phyloP scores from a whole-genome alignment of 495 filamentous ascomycete genomes.

The Daldinia childiae region DNA sequence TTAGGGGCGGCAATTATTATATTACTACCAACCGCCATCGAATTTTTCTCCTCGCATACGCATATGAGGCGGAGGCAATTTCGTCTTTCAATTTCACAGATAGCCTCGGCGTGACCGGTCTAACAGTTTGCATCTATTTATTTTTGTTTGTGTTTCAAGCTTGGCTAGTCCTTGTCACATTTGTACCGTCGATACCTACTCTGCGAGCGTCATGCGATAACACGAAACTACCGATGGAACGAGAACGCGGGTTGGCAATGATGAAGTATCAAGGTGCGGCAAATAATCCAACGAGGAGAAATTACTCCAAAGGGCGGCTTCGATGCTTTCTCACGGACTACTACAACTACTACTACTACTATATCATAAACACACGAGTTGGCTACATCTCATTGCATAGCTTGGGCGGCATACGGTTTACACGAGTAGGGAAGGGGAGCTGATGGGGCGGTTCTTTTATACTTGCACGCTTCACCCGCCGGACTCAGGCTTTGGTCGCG shows the following conservation, averaged over 20 bases:
- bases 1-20: constrained; percentile 8
- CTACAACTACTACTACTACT: too few relatives aligned
- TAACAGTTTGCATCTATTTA: constrained; percentile 16
- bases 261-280: constrained; percentile 15
- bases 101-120: constrained; percentile 6
- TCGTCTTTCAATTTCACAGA: constrained; percentile 12
- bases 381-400: constrained; percentile 32
- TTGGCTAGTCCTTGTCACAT: background rate
- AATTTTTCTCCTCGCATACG: constrained; percentile 2
- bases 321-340: constrained; percentile 20
- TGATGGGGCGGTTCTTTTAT: constrained; percentile 29
- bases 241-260: constrained; percentile 13
- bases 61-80: constrained; percentile 14
- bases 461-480: constrained; percentile 14
- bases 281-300: constrained; percentile 1
- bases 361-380: constrained; percentile 22
- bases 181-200: constrained; percentile 15
- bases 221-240: background rate
- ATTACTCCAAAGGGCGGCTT: constrained; percentile 30
- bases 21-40: background rate
- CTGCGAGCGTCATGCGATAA: constrained; percentile 24
- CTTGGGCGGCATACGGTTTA: constrained; percentile 27
- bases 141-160: constrained; percentile 13
- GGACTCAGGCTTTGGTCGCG: constrained; percentile 24
- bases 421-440: constrained; percentile 7